Evolutionary conservation across 2,329 filamentous ascomycete genomes (phyloP), one percentile per base, ranked within the genome.

Genomic region (Alternaria incomplexa): DNA sequence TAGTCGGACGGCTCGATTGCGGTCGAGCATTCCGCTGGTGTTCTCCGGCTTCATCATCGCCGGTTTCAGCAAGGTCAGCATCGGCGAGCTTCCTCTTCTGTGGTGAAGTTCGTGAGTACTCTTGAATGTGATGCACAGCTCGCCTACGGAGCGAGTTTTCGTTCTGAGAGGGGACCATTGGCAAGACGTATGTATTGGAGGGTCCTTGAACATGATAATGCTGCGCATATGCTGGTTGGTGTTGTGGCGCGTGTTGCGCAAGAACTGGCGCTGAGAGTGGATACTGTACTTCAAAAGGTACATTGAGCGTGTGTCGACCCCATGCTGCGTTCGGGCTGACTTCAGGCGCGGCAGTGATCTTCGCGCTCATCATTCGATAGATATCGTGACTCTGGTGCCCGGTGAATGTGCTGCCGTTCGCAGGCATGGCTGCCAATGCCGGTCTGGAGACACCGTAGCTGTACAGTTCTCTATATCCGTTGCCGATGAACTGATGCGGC

Each of bases 121-220:
- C 65, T 15, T 60, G 60, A 3, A 72, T 56, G 12, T 65, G 61
- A 47, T 71, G 67, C 2, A 62, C 9, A 3, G 66, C 71, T n/a
- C 67, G 65, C 22, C 51, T 64, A 7, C 69, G 66, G 20, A 73
- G 63, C 13, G 62, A 32, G 0, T 64, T 36, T 52, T 75, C 71
- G 10, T 45, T 58, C 8, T 58, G 55, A 15, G 30, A 40, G n/a
- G 40, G 28, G 43, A 25, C 12, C 8, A 32, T 22, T 12, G 45
- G 44, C 26, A n/a, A 25, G 3, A 9, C 9, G 15, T 56, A 22
- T 4, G n/a, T 20, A 5, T 12, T 22, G 2, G 32, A 13, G 10
- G 48, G 23, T 28, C 22, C 17, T 25, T 47, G 43, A 5, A 40
- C 22, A 17, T 45, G 43, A 25, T 63, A 28, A 26, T 59, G 47